Evolutionary conservation across 257 asterid genomes (phyloP), one percentile per base, ranked within the genome.

Genomic region (Phtheirospermum japonicum): DNA sequence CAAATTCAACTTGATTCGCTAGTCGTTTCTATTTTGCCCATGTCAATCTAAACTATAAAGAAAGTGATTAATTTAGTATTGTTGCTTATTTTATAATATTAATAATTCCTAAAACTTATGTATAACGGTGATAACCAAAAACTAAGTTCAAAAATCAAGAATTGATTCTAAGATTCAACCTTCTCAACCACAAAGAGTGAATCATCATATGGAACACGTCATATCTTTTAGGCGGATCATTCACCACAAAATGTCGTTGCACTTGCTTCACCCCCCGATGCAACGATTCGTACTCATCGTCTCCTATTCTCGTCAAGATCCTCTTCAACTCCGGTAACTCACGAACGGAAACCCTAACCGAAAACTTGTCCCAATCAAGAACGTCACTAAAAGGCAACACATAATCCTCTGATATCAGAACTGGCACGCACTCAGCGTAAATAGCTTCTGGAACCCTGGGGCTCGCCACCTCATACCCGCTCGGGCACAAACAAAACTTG

Each of bases 391-490:
- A 83, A 2, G 94, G 90, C 63, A 79, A 57, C 1, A 83, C 55
- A 42, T 82, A 85, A 17, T 80, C 70, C 28, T 78, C 67, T 0
- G 85, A 78, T 14, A 85, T 80, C 66, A 80, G 59, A 9, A 85
- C 88, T 4, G 85, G 90, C 58, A 85, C 81, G 7, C 90, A 83
- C n/a, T 76, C 90, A 0, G 86, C 75, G 43, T 83, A 85, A 4
- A 85, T 80, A 0, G 94, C 83, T 64, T 83, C 90, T 32, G 72
- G 83, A 4, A 82, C 34, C 68, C 94, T 73, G 13, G 89, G 83
- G 31, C 89, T 85, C 0, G 94, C 94, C 64, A 85, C 89, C 75
- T 85, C 89, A 53, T 52, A 76, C 46, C 89, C 94, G 11, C 87
- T 82, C 0, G 94, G 94, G 45, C 90, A 81, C 30, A 85, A 18